A percentile compares a stretch with the other conserved stretches of the same genome.
phyloP scores from a whole-genome alignment of 345 rosid genomes.

The Ceriops tagal region DNA sequence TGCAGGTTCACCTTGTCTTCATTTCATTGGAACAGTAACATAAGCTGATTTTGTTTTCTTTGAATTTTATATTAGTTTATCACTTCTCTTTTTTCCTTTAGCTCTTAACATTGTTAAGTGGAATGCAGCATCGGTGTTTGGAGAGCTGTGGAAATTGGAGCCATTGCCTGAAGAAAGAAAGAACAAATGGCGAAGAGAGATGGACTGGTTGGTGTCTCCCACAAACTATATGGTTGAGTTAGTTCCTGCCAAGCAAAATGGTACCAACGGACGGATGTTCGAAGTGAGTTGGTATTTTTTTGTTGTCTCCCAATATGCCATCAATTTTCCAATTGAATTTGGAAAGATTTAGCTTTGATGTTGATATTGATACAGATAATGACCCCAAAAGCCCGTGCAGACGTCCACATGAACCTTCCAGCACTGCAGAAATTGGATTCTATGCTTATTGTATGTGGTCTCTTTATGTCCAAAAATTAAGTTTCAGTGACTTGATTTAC shows the following conservation, averaged over 20 bases:
- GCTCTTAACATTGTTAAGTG: not conserved
- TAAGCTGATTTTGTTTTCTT: too few relatives aligned
- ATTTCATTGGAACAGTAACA: too few relatives aligned
- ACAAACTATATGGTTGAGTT: slow-evolving; percentile 91
- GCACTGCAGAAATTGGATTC: slow-evolving; percentile 92
- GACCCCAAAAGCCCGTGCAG: slow-evolving; percentile 91
- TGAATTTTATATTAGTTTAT: not conserved
- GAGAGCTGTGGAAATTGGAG: slow-evolving; percentile 94
- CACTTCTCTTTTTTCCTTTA: not conserved
- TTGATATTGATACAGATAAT: slow-evolving; percentile 60
- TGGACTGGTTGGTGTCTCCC: slow-evolving; percentile 96
- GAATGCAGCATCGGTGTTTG: slow-evolving; percentile 74
- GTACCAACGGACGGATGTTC: slow-evolving; percentile 65
- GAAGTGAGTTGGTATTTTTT: slow-evolving; percentile 44
- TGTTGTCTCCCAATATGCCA: not conserved
- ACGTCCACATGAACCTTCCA: slow-evolving; percentile 90
- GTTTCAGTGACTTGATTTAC: not conserved
- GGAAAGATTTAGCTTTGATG: slow-evolving; percentile 22
- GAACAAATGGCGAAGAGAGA: slow-evolving; percentile 77
- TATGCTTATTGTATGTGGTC: slow-evolving; percentile 73
- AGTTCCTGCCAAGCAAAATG: slow-evolving; percentile 91
- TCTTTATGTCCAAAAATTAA: slow-evolving; percentile 17
- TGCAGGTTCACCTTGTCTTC: slow-evolving; percentile 48
- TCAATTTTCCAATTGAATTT: not conserved
- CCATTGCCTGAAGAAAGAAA: slow-evolving; percentile 76